A percentile compares a stretch with the other conserved stretches of the same genome.
Conservation (phyloP, 768 basidiomycete genomes). For the Infundibulicybe gibba region DNA sequence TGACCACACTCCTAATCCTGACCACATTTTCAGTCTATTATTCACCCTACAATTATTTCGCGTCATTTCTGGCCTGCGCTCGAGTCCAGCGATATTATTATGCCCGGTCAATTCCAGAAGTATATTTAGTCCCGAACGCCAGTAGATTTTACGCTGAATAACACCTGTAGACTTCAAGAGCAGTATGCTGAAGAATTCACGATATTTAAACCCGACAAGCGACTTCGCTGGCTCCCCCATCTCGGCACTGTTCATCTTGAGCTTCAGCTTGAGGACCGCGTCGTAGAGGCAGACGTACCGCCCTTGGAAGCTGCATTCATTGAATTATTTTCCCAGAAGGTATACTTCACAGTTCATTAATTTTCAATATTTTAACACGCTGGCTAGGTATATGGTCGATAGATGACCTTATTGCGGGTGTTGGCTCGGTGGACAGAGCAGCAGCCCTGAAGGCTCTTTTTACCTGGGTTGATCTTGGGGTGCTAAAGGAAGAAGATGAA, state of each 20-base stretch:
- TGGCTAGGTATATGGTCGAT: conserved; percentile 65
- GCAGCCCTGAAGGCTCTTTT: conserved; percentile 69
- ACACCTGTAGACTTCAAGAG: conserved; percentile 56
- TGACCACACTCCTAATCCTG: too few species aligned
- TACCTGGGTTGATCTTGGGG: conserved; percentile 82
- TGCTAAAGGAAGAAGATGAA: conserved; percentile 66
- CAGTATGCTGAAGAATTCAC: conserved; percentile 74
- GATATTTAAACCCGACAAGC: conserved; percentile 91
- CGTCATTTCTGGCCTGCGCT: conserved; percentile 93
- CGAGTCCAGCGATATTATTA: conserved; percentile 63
- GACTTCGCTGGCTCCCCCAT: conserved; percentile 84
- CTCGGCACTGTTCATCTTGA: conserved; percentile 82
- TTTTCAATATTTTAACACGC: conserved; percentile 1
- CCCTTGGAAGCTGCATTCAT: conserved; percentile 91
- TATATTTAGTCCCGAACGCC: conserved; percentile 30
- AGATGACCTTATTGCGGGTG: conserved; percentile 58
- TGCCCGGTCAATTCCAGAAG: conserved; percentile 86
- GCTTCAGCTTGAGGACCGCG: conserved; percentile 80
- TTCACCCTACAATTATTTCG: conserved; percentile 92
- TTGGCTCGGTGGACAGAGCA: conserved; percentile 63
- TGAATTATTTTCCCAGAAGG: conserved; percentile 77
- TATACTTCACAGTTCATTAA: conserved; percentile 14
- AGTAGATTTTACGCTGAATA: neutral
- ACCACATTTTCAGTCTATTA: conserved; percentile 42
- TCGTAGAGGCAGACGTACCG: conserved; percentile 68